These are phyloP conservation scores for Hansenula sp. DNA, from an alignment of 1,139 yeast species.

Conservation along the genomic window DNA sequence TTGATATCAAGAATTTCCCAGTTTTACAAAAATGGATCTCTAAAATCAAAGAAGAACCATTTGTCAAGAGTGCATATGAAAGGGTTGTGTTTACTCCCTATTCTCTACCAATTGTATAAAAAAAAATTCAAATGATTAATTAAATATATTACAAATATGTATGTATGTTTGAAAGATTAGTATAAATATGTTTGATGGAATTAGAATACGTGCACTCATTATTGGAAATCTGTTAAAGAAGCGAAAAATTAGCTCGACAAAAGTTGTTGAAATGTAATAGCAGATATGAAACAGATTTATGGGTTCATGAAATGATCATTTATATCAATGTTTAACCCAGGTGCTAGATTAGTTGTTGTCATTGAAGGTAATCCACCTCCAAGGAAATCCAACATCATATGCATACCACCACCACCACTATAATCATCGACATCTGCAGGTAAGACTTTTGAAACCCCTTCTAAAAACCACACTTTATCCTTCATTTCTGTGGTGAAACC, in stretches of 20 bases:
- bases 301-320: conserved; percentile 26
- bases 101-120: background rate
- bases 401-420: conserved; percentile 87
- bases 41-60: background rate
- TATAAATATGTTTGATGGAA: background rate
- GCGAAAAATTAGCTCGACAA: background rate
- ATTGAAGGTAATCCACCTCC: conserved; percentile 72
- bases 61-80: conserved; percentile 2
- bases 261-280: too few species aligned
- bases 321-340: conserved; percentile 42
- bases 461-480: conserved; percentile 89
- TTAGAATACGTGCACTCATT: background rate
- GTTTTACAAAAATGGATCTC: background rate
- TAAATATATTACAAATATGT: too few species aligned
- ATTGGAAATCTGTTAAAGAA: background rate
- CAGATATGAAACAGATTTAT: conserved; percentile 6
- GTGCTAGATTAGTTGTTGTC: conserved; percentile 39
- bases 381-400: conserved; percentile 82
- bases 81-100: background rate
- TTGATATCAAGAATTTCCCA: conserved; percentile 1
- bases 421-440: conserved; percentile 84
- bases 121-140: background rate
- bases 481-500: conserved; percentile 83
- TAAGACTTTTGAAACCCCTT: conserved; percentile 83
- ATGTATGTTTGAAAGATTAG: too few species aligned